Evolutionary conservation across 345 rosid species (phyloP).

Genomic region (Gossypium turneri): DNA sequence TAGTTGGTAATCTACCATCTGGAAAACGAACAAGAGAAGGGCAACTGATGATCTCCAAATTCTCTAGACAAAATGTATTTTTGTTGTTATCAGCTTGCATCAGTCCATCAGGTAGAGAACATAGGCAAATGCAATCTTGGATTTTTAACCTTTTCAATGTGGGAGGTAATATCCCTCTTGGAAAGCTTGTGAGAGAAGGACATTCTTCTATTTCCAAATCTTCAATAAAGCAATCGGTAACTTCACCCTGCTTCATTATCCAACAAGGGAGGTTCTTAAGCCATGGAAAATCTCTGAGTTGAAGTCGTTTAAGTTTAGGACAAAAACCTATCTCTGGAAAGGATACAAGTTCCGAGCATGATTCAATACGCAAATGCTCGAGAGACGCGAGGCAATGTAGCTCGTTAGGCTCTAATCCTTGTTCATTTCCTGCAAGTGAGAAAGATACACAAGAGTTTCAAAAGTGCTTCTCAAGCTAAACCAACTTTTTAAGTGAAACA

Average conservation of each 20-base stretch:
- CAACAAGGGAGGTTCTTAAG: constrained; percentile 1
- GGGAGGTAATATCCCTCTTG: neutral
- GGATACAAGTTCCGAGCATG: constrained; percentile 16
- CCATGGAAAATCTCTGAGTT: neutral
- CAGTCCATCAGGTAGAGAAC: constrained; percentile 15
- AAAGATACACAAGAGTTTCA: neutral
- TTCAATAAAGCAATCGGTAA: constrained; percentile 6
- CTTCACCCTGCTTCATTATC: neutral
- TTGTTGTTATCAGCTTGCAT: neutral
- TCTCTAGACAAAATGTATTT: constrained; percentile 9
- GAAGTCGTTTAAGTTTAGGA: neutral
- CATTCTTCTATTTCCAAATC: constrained; percentile 10
- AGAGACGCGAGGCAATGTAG: constrained; percentile 7
- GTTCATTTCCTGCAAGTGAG: neutral
- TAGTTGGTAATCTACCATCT: neutral
- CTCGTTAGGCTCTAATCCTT: neutral
- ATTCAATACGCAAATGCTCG: constrained; percentile 12
- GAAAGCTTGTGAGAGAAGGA: constrained; percentile 10
- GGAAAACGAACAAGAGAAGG: constrained; percentile 22
- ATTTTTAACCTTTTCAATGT: constrained; percentile 1
- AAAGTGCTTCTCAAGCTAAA: too few relatives aligned
- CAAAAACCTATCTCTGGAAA: constrained; percentile 3
- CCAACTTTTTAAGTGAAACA: too few relatives aligned
- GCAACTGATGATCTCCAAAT: constrained; percentile 17
- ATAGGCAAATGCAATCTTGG: neutral